A percentile compares a stretch with the other conserved stretches of the same genome.
phyloP scores from a whole-genome alignment of 2,329 filamentous ascomycete species.

The Diaporthe humulicola region DNA sequence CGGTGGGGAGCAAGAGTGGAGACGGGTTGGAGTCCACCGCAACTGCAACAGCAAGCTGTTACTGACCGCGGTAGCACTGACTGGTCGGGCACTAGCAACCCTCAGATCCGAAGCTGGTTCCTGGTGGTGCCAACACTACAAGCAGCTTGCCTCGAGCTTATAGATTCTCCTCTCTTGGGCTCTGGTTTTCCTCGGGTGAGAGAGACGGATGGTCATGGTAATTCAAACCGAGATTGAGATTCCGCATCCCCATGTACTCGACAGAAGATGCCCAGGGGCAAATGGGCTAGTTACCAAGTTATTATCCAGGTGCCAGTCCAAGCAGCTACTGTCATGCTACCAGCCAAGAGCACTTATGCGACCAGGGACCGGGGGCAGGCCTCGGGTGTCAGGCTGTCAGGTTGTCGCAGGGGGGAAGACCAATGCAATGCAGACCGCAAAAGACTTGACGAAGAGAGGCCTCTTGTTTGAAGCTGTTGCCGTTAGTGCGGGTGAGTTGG shows the following conservation, averaged over 20 bases:
- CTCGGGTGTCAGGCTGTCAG: conserved; percentile 1
- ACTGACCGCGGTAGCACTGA: background rate
- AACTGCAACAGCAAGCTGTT: background rate
- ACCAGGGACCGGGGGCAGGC: conserved; percentile 4
- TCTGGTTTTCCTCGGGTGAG: background rate
- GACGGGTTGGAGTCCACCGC: conserved; percentile 14
- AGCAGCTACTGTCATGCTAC: conserved; percentile 14
- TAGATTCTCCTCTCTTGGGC: background rate
- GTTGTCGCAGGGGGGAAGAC: background rate
- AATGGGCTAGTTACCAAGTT: too few relatives aligned
- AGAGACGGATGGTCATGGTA: background rate
- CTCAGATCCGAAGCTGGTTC: conserved; percentile 4
- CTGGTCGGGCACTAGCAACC: background rate
- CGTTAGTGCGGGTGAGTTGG: background rate
- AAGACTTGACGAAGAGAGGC: background rate
- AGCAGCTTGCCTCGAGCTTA: background rate
- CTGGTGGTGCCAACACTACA: background rate
- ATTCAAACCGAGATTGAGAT: background rate
- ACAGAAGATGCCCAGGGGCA: background rate
- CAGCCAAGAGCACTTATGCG: conserved; percentile 25
- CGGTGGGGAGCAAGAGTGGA: conserved; percentile 20
- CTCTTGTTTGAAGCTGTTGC: conserved; percentile 6
- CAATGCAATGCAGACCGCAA: background rate
- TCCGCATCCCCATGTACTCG: background rate
- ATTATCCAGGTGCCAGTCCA: background rate